phyloP scores from a whole-genome alignment of 306 rosid genomes.

The Morella rubra region DNA sequence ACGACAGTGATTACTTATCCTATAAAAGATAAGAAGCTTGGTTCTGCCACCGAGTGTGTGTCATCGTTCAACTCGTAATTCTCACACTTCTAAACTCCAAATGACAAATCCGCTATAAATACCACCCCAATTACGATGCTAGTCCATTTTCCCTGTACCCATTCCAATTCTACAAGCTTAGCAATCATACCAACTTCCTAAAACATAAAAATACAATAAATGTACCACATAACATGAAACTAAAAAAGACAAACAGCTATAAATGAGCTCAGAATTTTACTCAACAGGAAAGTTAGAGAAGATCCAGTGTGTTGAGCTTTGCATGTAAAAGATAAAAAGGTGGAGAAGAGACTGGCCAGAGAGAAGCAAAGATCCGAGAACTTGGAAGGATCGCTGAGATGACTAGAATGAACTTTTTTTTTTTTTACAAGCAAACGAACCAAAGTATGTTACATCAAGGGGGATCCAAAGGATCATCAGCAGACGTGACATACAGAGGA shows the following conservation, averaged over 20 bases:
- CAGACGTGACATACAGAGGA: no score
- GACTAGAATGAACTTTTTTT: background rate
- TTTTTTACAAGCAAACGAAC: no score
- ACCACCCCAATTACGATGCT: background rate
- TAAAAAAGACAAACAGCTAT: background rate
- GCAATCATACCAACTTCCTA: background rate
- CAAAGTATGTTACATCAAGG: no score
- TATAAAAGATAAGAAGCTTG: no score
- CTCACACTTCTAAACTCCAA: background rate
- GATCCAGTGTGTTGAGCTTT: background rate
- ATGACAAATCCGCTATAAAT: background rate
- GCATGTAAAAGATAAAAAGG: background rate
- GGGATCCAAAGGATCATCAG: no score
- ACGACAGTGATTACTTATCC: no score
- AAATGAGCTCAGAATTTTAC: background rate
- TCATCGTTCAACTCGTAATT: background rate
- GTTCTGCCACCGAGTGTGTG: background rate
- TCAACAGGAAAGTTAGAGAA: background rate
- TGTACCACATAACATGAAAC: background rate
- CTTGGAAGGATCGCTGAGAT: background rate
- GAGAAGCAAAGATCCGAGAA: conserved; percentile 9
- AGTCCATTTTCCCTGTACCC: background rate
- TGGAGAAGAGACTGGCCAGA: background rate
- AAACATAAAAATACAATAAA: background rate
- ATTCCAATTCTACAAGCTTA: background rate